These are phyloP conservation scores for Laguncularia racemosa DNA, from an alignment of 345 rosid species.

Conservation along the genomic window DNA sequence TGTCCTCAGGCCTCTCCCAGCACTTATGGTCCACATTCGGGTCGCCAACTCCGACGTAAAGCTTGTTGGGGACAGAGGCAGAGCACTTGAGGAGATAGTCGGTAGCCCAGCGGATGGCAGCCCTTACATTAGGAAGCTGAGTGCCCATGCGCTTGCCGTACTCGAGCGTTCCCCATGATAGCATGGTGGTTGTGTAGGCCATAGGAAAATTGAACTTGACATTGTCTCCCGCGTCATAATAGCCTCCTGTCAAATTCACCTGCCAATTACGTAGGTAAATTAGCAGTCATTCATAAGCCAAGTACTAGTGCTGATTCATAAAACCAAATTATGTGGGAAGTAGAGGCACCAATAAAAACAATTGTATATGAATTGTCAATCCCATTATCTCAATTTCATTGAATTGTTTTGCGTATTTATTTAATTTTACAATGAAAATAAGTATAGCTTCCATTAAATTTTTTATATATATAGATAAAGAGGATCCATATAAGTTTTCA, in stretches of 20 bases:
- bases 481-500: too few species aligned
- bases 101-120: slow-evolving; percentile 69
- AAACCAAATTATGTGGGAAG: too few species aligned
- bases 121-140: slow-evolving; percentile 46
- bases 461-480: too few species aligned
- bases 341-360: too few species aligned
- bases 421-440: not conserved
- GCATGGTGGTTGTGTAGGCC: slow-evolving; percentile 92
- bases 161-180: slow-evolving; percentile 81
- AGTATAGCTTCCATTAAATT: not conserved
- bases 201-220: slow-evolving; percentile 90
- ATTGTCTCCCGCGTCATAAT: slow-evolving; percentile 93
- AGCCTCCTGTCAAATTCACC: slow-evolving; percentile 89
- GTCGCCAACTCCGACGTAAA: slow-evolving; percentile 89
- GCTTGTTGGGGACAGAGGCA: slow-evolving; percentile 60
- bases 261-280: slow-evolving; percentile 8
- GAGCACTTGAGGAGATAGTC: slow-evolving; percentile 90
- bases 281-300: not conserved
- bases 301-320: too few species aligned
- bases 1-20: slow-evolving; percentile 96
- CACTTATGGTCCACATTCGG: slow-evolving; percentile 86
- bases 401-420: too few species aligned
- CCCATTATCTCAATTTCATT: too few species aligned
- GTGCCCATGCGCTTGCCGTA: slow-evolving; percentile 70
- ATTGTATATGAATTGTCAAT: too few species aligned